Base-by-base conservation (phyloP, 768 basidiomycete species). In the Lactarius sanguifluus region DNA sequence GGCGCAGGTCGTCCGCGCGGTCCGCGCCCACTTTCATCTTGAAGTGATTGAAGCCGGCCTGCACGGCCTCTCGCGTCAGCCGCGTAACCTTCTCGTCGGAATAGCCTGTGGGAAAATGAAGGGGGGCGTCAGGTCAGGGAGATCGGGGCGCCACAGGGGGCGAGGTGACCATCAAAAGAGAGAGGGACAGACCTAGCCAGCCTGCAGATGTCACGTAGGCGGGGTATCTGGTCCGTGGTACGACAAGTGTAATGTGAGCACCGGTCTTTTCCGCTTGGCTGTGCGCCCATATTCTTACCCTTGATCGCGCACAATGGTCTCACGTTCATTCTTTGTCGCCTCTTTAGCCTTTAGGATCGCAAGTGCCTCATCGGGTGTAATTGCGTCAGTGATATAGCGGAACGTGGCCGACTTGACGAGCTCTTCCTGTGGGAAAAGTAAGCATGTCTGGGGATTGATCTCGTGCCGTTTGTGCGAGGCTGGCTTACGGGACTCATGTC, bases 1-100 rank as follows among this genome's bases (percentile, higher is more conserved):
- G 88, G 59, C 94, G 89, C 60, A 95, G 80, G 77, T 97, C 96
- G 75, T 89, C 86, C 45, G 86, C 84, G 64, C 85, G 81, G 77
- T 91, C 83, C 30, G 90, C 89, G 61, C 96, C 96, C 70, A 98
- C 96, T 80, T 98, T 98, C 89, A 98, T 95, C 79, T 98, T 98
- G 86, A 98, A 98, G 79, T 97, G 95, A 79, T 93, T 96, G 85
- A 98, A 98, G 25, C 96, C 96, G 54, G 84, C 85, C 28, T 83
- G 77, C 60, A 98, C 81, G 38, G 94, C 92, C 74, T 95, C 92
- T 72, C 87, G 87, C 10, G 94, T 97, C 60, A 98, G 83, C 9
- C 87, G 83, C 1, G 86, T 84, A 30, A 98, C 87, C 74, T 97
- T 97, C 75, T 96, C 95, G 75, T 98, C 95, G 20, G 84, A 86